Conservation (phyloP, 805 yeast species). For the Isabelozyma heimii region DNA sequence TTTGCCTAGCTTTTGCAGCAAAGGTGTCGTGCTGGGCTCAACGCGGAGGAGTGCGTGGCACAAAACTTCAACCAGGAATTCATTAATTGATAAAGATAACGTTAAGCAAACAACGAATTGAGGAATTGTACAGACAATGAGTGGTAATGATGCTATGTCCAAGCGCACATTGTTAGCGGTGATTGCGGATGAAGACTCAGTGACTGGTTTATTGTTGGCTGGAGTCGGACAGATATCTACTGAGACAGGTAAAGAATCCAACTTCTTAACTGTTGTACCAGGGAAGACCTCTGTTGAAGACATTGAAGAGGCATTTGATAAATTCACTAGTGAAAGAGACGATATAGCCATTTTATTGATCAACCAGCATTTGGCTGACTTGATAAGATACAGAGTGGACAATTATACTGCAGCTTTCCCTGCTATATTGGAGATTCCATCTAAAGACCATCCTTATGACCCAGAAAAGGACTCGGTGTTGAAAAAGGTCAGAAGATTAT, state of each 20-base stretch:
- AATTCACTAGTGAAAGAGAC: constrained; percentile 68
- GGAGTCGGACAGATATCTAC: constrained; percentile 85
- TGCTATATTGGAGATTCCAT: constrained; percentile 93
- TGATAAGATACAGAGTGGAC: constrained; percentile 80
- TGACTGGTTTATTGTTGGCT: constrained; percentile 92
- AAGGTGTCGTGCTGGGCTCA: too few relatives aligned
- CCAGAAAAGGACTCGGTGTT: constrained; percentile 97
- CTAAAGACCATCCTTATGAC: constrained; percentile 97
- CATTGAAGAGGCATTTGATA: constrained; percentile 69
- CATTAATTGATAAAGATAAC: background rate
- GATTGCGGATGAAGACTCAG: constrained; percentile 96
- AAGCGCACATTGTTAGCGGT: constrained; percentile 87
- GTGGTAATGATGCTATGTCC: constrained; percentile 42
- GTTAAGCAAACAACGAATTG: background rate
- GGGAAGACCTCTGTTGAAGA: constrained; percentile 76
- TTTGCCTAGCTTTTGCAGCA: too few relatives aligned
- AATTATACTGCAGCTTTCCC: constrained; percentile 89
- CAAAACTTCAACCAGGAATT: background rate
- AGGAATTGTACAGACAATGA: constrained; percentile 10
- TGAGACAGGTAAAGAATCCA: constrained; percentile 64
- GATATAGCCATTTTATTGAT: constrained; percentile 92
- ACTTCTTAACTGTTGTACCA: constrained; percentile 76
- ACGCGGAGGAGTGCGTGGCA: background rate
- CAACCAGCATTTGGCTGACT: constrained; percentile 93
- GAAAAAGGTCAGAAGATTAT: constrained; percentile 89